Evolutionary conservation across 352 stramenopile genomes (phyloP).

Genomic region (Phytophthora kernoviae): DNA sequence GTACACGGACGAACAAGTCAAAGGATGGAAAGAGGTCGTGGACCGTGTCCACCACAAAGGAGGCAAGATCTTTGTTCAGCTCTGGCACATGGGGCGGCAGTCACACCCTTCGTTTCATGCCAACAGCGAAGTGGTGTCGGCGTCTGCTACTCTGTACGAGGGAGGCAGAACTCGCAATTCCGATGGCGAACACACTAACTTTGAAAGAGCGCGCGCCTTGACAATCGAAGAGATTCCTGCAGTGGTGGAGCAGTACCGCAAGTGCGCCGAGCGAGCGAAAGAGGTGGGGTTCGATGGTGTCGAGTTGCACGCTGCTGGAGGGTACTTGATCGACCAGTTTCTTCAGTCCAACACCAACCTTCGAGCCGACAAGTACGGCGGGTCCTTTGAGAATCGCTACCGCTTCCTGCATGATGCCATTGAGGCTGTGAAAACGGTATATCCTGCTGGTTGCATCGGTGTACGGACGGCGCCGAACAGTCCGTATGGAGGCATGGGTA

Average conservation of each 20-base stretch:
- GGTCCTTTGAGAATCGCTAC: constrained; percentile 74
- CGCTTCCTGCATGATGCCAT: constrained; percentile 66
- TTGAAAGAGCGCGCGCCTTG: constrained; percentile 21
- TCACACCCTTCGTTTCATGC: constrained; percentile 59
- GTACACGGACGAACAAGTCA: constrained; percentile 41
- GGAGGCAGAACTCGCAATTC: constrained; percentile 29
- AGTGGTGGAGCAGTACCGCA: constrained; percentile 74
- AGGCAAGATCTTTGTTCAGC: constrained; percentile 77
- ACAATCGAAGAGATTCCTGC: constrained; percentile 31
- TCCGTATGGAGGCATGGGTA: constrained; percentile 32
- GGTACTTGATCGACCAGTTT: constrained; percentile 86
- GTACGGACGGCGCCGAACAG: constrained; percentile 37
- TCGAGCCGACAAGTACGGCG: constrained; percentile 79
- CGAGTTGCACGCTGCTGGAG: constrained; percentile 75
- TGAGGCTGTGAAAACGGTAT: constrained; percentile 43
- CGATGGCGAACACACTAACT: constrained; percentile 19
- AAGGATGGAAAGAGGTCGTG: constrained; percentile 48
- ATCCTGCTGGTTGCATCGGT: constrained; percentile 24
- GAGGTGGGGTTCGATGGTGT: constrained; percentile 63
- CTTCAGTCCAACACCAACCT: constrained; percentile 54
- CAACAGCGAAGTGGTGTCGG: constrained; percentile 52
- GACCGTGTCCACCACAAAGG: constrained; percentile 74
- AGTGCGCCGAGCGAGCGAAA: constrained; percentile 56
- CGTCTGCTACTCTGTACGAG: constrained; percentile 29
- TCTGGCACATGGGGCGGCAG: constrained; percentile 82